A percentile compares a stretch with the other conserved stretches of the same genome.
phyloP scores from a whole-genome alignment of 148 eudicot genomes.

The Linanthus parryae region DNA sequence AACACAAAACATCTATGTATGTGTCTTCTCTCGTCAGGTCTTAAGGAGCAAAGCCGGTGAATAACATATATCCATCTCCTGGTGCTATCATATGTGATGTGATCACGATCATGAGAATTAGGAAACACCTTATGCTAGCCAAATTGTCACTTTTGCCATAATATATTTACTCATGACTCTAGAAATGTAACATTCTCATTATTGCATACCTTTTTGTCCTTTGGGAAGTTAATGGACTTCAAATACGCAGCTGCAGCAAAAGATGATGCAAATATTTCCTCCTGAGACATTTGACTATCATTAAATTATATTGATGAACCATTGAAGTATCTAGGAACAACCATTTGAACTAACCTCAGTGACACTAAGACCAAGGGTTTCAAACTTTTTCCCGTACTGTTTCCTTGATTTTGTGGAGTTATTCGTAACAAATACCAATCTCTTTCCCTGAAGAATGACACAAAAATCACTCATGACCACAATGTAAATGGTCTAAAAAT shows the following conservation, averaged over 20 bases:
- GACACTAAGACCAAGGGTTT: slow-evolving; percentile 83
- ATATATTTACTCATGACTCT: neutral
- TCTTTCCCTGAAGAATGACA: slow-evolving; percentile 61
- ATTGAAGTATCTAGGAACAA: neutral
- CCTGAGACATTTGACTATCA: slow-evolving; percentile 41
- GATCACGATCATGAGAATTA: too few species aligned
- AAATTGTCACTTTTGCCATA: too few species aligned
- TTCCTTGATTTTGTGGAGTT: slow-evolving; percentile 99
- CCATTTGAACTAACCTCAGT: slow-evolving; percentile 52
- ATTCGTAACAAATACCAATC: slow-evolving; percentile 92
- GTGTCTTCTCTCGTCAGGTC: too few species aligned
- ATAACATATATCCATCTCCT: too few species aligned
- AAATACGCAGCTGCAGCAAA: slow-evolving; percentile 99
- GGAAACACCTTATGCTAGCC: too few species aligned
- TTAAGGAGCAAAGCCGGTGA: too few species aligned
- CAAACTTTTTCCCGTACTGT: slow-evolving; percentile 96
- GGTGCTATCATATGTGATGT: too few species aligned
- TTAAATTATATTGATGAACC: slow-evolving; percentile 11
- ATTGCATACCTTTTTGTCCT: slow-evolving; percentile 75
- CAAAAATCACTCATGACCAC: neutral
- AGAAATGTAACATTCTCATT: neutral
- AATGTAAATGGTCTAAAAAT: too few species aligned
- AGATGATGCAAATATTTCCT: slow-evolving; percentile 97
- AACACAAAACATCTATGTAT: too few species aligned
- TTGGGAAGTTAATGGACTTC: slow-evolving; percentile 79